phyloP scores from a whole-genome alignment of 2,329 filamentous ascomycete species.

The Chaetomium sp. region DNA sequence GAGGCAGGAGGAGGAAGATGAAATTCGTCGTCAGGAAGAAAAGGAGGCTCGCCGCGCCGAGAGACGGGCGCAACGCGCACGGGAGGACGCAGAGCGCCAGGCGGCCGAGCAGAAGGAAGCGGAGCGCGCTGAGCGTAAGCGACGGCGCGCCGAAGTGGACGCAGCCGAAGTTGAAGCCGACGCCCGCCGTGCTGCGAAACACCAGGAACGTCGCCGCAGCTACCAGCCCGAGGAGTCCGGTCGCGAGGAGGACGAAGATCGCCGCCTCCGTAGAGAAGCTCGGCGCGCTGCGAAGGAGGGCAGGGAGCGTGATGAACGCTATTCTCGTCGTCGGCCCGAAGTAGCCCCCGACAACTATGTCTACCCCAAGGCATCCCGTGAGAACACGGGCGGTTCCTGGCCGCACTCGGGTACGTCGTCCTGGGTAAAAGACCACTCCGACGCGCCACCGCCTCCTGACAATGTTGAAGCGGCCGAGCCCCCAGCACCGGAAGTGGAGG shows the following conservation, averaged over 20 bases:
- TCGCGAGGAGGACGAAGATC: constrained; percentile 47
- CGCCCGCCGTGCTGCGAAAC: constrained; percentile 39
- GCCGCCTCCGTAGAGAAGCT: constrained; percentile 48
- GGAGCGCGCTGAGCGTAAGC: constrained; percentile 41
- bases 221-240: constrained; percentile 27
- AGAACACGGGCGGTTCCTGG: constrained; percentile 40
- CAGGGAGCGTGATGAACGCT: constrained; percentile 33
- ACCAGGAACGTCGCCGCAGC: constrained; percentile 42
- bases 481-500: constrained; percentile 28
- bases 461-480: constrained; percentile 21
- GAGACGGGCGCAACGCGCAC: constrained; percentile 41
- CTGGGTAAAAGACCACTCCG: constrained; percentile 60
- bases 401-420: constrained; percentile 58
- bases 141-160: constrained; percentile 43
- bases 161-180: constrained; percentile 42
- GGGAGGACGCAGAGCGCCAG: constrained; percentile 45
- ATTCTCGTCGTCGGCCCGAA: constrained; percentile 38
- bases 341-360: constrained; percentile 37
- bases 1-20: constrained; percentile 51
- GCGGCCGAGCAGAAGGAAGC: constrained; percentile 42
- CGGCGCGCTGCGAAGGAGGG: constrained; percentile 39
- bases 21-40: constrained; percentile 49
- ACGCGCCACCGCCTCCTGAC: constrained; percentile 51
- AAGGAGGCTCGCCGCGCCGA: constrained; percentile 54
- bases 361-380: constrained; percentile 36